Percentiles rank a stretch among this genome's conserved stretches.
phyloP scores from a whole-genome alignment of 2,329 filamentous ascomycete species.

The Daldinia sp. region DNA sequence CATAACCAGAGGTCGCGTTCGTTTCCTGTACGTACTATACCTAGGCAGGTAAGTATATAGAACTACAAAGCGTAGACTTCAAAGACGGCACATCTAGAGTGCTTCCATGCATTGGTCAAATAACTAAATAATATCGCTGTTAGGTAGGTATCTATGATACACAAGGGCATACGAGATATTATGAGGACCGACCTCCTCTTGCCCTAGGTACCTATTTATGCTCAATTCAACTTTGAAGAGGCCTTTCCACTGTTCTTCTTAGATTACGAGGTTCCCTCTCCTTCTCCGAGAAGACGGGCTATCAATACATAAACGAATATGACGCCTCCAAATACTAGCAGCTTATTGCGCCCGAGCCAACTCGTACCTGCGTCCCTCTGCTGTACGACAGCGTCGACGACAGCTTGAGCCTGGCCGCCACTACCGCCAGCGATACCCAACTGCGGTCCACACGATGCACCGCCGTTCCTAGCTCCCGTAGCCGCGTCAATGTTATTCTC shows the following conservation, averaged over 20 bases:
- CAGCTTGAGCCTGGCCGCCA: slow-evolving; percentile 72
- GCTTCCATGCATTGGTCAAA: neutral
- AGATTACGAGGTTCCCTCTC: slow-evolving; percentile 44
- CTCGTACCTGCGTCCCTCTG: slow-evolving; percentile 83
- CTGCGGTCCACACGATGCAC: slow-evolving; percentile 62
- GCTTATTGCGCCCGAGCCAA: slow-evolving; percentile 85
- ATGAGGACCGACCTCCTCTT: slow-evolving; percentile 6
- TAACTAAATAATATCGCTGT: neutral
- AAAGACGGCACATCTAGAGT: too few relatives aligned
- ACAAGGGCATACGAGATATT: slow-evolving; percentile 14
- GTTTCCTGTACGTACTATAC: too few relatives aligned
- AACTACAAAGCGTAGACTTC: too few relatives aligned
- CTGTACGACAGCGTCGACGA: slow-evolving; percentile 83
- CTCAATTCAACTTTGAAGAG: slow-evolving; percentile 1
- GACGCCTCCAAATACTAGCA: slow-evolving; percentile 75
- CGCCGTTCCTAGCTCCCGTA: slow-evolving; percentile 76
- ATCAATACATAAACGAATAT: slow-evolving; percentile 88
- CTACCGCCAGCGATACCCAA: slow-evolving; percentile 73
- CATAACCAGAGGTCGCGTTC: too few relatives aligned
- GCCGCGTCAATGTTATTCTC: slow-evolving; percentile 81
- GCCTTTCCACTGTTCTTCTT: neutral
- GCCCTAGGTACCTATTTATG: neutral
- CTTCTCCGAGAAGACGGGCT: slow-evolving; percentile 75
- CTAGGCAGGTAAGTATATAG: too few relatives aligned
- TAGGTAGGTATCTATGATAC: slow-evolving; percentile 26